Evolutionary conservation across 1,139 yeast species (phyloP), one percentile per base, ranked within the genome.

Genomic region (Hanseniaspora sp.): DNA sequence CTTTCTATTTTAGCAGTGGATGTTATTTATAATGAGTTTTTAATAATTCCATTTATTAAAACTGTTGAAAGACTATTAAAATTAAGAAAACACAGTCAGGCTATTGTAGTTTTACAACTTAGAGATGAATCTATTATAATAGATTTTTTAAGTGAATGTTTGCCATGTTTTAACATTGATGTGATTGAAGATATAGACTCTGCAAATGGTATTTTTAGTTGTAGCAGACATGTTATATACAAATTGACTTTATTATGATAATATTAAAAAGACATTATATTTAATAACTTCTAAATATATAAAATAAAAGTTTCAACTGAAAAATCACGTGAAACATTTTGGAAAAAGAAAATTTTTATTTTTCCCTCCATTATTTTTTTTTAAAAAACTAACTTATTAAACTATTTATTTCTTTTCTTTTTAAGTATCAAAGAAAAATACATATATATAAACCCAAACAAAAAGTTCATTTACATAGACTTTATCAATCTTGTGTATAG

Each of bases 1-100:
- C 28, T 46, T 13, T 33, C 41, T 3, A 38, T 54, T 11, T 38
- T 66, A 5, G 68, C 69, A 8, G 61, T 67, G 64, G 70, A 67
- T 56, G 69, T 66, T 7, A 63, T 67, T 6, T 66, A 67, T 60
- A 67, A 67, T 49, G 69, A 65, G 39, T 66, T 59, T 48, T 57
- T 67, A 15, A 64, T 66, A 11, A 58, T 56, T 3, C 68, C 69
- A 3, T 64, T 64, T 47, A 55, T 67, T n/a, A 48, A 57, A 12
- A 64, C 67, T 5, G 39, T 66, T 8, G 48, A 37, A 4, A 56
- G 55, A 23, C 52, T 66, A 13, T 33, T 58, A 12, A 38, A 45
- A 8, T 53, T 52, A 44, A 12, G 34, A 48, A 38, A 7, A 46
- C 34, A 44, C 1, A 48, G 55, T 1, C 59, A 53, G 23, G 61